These are phyloP conservation scores for Wickerhamomyces strasburgensis DNA, from an alignment of 805 yeast genomes.

Conservation along the genomic window DNA sequence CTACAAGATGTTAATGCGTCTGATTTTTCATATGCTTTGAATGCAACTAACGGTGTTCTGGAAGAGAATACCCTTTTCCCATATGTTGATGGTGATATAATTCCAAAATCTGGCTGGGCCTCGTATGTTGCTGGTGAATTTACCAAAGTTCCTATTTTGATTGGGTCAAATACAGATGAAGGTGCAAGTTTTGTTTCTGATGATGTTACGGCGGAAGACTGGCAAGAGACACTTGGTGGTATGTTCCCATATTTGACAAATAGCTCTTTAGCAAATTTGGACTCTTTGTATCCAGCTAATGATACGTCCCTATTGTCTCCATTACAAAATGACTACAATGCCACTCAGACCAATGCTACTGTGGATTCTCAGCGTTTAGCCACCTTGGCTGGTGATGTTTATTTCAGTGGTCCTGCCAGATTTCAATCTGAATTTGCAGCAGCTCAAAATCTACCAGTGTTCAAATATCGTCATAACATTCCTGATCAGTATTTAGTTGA, in stretches of 20 bases:
- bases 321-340: conserved; percentile 14
- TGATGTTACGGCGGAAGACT: conserved; percentile 2
- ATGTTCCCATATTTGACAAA: conserved; percentile 10
- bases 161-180: conserved; percentile 23
- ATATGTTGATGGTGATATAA: conserved; percentile 15
- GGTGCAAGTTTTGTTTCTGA: conserved; percentile 12
- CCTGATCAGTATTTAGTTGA: conserved; percentile 1
- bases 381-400: conserved; percentile 9
- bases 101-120: conserved; percentile 12
- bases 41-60: conserved; percentile 13
- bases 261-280: conserved; percentile 6
- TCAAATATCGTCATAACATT: conserved; percentile 9
- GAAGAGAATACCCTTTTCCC: conserved; percentile 3
- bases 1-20: conserved; percentile 10
- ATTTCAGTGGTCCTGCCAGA: conserved; percentile 14
- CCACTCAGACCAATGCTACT: conserved; percentile 3
- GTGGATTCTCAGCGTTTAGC: conserved; percentile 2
- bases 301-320: conserved; percentile 5
- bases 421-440: conserved; percentile 5
- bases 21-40: conserved; percentile 7
- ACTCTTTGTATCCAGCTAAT: conserved; percentile 4
- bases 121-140: conserved; percentile 10
- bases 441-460: conserved; percentile 5
- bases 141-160: conserved; percentile 18
- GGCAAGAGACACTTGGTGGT: background rate